phyloP scores from a whole-genome alignment of 2,329 filamentous ascomycete genomes.

The Pestalotiopsis sp. region DNA sequence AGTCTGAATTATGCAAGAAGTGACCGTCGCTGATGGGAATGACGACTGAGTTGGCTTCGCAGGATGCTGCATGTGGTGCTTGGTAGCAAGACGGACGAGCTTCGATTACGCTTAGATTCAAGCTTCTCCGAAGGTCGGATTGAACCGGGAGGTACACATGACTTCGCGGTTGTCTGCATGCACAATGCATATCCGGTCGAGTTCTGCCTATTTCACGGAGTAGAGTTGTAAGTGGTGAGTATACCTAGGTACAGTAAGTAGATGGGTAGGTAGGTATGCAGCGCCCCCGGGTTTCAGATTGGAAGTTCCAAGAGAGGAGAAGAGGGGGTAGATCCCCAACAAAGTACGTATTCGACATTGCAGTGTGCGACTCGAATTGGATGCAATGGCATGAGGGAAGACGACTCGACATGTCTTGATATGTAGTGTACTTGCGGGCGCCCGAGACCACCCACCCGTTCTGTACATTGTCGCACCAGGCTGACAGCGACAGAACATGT shows the following conservation, averaged over 20 bases:
- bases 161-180: not conserved
- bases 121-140: not conserved
- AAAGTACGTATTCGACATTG: too few relatives aligned
- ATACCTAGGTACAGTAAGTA: not conserved
- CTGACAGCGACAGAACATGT: not conserved
- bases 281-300: not conserved
- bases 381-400: too few relatives aligned
- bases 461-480: not conserved
- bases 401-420: not conserved
- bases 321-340: too few relatives aligned
- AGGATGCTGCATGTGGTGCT: not conserved
- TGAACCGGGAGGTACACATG: not conserved
- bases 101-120: not conserved
- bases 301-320: not conserved
- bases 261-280: not conserved
- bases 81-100: not conserved
- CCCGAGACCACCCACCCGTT: not conserved
- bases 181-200: not conserved
- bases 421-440: not conserved
- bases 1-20: not conserved
- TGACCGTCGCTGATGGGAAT: not conserved
- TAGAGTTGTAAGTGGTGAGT: not conserved
- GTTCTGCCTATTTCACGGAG: too few relatives aligned
- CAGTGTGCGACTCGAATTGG: too few relatives aligned
- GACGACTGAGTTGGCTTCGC: not conserved